Evolutionary conservation across 2,329 filamentous ascomycete species (phyloP).

Genomic region (Cladophialophora carrionii): DNA sequence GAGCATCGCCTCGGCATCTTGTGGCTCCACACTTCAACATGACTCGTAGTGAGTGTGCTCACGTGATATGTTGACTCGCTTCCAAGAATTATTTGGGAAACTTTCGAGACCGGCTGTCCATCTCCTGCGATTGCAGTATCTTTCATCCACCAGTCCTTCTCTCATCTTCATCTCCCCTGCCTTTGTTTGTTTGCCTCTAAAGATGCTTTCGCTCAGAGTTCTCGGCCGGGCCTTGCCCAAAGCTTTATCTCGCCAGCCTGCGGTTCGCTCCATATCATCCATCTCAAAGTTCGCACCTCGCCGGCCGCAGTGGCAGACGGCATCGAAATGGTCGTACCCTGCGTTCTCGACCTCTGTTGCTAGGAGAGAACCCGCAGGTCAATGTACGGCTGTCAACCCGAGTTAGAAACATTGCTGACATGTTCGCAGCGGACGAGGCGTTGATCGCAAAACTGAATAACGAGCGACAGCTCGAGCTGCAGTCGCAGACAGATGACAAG

Average conservation of each 20-base stretch:
- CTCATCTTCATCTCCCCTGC: not conserved
- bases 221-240: slow-evolving; percentile 70
- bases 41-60: not conserved
- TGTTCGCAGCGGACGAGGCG: slow-evolving; percentile 67
- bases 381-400: slow-evolving; percentile 46
- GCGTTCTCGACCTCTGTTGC: slow-evolving; percentile 53
- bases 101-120: not conserved
- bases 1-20: not conserved
- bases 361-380: slow-evolving; percentile 51
- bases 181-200: slow-evolving; percentile 37
- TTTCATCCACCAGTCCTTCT: slow-evolving; percentile 11
- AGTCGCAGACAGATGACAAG: slow-evolving; percentile 73
- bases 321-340: slow-evolving; percentile 47
- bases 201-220: slow-evolving; percentile 71
- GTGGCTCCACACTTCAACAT: not conserved
- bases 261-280: slow-evolving; percentile 56
- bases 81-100: not conserved
- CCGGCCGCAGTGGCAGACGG: slow-evolving; percentile 55
- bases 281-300: slow-evolving; percentile 56
- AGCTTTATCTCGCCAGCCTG: slow-evolving; percentile 60
- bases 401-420: slow-evolving; percentile 25
- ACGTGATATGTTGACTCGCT: not conserved
- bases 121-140: not conserved
- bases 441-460: slow-evolving; percentile 82
- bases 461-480: slow-evolving; percentile 81